Base-by-base conservation (phyloP, 257 asterid genomes). In the Perilla frutescens region DNA sequence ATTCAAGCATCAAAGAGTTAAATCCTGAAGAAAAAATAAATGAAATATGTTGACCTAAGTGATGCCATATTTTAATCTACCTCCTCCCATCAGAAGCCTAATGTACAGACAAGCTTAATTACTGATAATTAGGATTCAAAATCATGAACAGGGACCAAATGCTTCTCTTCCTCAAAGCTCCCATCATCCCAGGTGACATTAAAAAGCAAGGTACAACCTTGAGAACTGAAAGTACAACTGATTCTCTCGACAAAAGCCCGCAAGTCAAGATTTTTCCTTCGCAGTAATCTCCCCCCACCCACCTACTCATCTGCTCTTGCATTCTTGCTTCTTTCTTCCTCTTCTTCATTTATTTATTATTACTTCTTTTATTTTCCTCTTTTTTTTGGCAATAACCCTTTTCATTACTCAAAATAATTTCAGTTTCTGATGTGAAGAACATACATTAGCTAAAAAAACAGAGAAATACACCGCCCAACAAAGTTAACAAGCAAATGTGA, bases 121-220 rank as follows among this genome's bases (percentile, higher is more conserved):
- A 15, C 43, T 8, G 8, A 69, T 53, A 45, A 65, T 13, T 62
- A 67, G 32, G 60, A 74, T 45, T 55, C 60, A 50, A 36, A 37
- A 63, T 7, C 51, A 70, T 54, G 31, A 40, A 43, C 41, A 55
- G 37, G 48, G 8, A 32, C 44, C 44, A 34, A 51, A 39, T 39
- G 20, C 37, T 5, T 54, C 12, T 53, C 47, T 57, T 37, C 63
- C 6, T 36, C 62, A 54, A 39, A 31, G 44, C 66, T 62, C 20
- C 69, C 63, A 62, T 59, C 69, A 54, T 56, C 12, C 11, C 55
- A 68, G 56, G 55, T 44, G 49, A 66, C 62, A 64, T 20, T 29
- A 76, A 55, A 61, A 68, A 60, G 26, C 60, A 54, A 81, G 39
- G 72, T 73, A 79, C 83, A 75, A 64, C 74, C 51, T 37, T 61